Base-by-base conservation (phyloP, 257 asterid species). In the Forsythia viridissima region DNA sequence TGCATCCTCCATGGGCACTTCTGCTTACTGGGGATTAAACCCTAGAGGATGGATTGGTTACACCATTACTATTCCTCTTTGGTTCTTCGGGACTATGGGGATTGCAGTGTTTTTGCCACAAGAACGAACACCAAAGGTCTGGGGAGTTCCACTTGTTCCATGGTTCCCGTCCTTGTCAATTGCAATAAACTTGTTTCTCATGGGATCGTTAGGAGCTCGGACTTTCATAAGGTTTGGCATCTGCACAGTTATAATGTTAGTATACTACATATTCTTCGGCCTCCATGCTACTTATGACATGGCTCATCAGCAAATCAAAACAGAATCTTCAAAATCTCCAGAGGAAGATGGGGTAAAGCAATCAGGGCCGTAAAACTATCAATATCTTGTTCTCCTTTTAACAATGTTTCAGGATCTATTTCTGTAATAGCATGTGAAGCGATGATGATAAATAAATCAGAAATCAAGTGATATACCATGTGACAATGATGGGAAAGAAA, bases 111-210 rank as follows among this genome's bases (percentile, higher is more conserved):
- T 71, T 75, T 71, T 88, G 86, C 91, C 88, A 15, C 91, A 88
- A 70, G 86, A 87, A 39, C 80, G 87, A 42, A 77, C 37, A 39
- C 86, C 94, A 10, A 76, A 78, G 70, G 87, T 85, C 2, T 90
- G 90, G 94, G 94, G 94, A 20, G 94, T 88, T 7, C 91, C 94
- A 44, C 77, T 88, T 44, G 91, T 90, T 34, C 94, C 94, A 30
- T 88, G 94, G 94, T 40, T 87, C 38, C 94, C 94, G 4, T 90
- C 94, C 9, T 41, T 84, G 77, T 88, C 94, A 6, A 89, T 88
- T 55, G 91, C 88, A 8, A 83, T 87, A 6, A 90, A 90, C 42
- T 48, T 88, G 88, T 90, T 90, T 80, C 91, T 90, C 74, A 84
- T 88, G 92, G 94, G 94, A 36, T 90, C 91, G 21, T 79, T 90